phyloP scores from a whole-genome alignment of 2,329 filamentous ascomycete species.

The Fusarium verrucosum region DNA sequence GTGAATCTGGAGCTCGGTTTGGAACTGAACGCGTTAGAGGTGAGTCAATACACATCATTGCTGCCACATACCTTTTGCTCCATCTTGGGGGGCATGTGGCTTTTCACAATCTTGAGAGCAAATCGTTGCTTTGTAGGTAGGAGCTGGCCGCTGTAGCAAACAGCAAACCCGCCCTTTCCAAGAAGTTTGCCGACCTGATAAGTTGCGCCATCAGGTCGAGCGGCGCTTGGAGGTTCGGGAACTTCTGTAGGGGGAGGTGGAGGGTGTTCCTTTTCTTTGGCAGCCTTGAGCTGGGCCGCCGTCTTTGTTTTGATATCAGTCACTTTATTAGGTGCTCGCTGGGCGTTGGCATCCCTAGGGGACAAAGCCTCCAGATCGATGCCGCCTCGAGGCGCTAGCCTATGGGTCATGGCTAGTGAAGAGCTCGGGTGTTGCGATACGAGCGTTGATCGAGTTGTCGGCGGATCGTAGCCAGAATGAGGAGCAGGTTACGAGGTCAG shows the following conservation, averaged over 20 bases:
- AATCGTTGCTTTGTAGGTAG: conserved; percentile 72
- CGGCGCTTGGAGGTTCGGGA: conserved; percentile 70
- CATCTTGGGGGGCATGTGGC: conserved; percentile 83
- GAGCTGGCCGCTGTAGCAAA: conserved; percentile 78
- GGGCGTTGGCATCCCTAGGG: conserved; percentile 71
- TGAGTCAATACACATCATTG: not conserved
- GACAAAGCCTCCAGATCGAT: conserved; percentile 71
- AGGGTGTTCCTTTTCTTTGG: conserved; percentile 73
- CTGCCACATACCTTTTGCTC: conserved; percentile 77
- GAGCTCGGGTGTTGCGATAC: not conserved
- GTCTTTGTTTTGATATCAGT: conserved; percentile 63
- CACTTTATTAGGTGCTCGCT: conserved; percentile 60
- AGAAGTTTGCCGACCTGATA: conserved; percentile 79
- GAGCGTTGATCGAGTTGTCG: conserved; percentile 1
- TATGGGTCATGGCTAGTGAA: conserved; percentile 55
- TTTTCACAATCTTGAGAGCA: conserved; percentile 85
- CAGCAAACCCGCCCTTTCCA: conserved; percentile 84
- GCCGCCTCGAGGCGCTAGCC: conserved; percentile 59
- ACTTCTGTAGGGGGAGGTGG: conserved; percentile 70
- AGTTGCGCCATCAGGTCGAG: conserved; percentile 74
- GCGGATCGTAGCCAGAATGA: conserved; percentile 2
- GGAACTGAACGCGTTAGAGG: conserved; percentile 59
- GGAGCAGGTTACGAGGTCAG: conserved; percentile 27
- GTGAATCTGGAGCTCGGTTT: conserved; percentile 93
- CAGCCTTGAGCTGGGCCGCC: conserved; percentile 62